Conservation (phyloP, 495 filamentous ascomycete genomes). For the Amorphotheca resinae region DNA sequence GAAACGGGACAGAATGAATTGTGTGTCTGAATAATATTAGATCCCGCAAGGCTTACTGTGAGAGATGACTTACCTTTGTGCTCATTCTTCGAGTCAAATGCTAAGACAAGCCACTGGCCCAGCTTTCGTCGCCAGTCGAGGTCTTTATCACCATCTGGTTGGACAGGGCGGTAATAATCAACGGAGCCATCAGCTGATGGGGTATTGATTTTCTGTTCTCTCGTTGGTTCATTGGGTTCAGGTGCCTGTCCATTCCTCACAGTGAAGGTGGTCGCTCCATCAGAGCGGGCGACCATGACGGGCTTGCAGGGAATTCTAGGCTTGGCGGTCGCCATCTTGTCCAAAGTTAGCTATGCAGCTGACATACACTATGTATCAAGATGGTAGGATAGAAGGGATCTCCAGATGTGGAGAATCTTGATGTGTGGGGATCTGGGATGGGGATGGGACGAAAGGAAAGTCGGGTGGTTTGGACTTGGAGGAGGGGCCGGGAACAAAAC, state of each 20-base stretch:
- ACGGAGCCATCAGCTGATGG: slow-evolving; percentile 34
- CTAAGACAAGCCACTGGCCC: slow-evolving; percentile 33
- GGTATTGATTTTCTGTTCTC: slow-evolving; percentile 30
- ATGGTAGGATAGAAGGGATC: too few species aligned
- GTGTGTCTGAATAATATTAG: slow-evolving; percentile 26
- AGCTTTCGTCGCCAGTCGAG: slow-evolving; percentile 44
- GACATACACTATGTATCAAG: too few species aligned
- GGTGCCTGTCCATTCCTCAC: too few species aligned
- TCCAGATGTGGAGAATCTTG: too few species aligned
- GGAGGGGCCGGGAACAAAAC: too few species aligned
- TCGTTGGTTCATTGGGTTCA: slow-evolving; percentile 33
- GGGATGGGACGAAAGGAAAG: too few species aligned
- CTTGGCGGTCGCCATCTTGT: neutral
- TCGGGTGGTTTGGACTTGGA: too few species aligned
- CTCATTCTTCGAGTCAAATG: slow-evolving; percentile 23
- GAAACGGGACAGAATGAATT: slow-evolving; percentile 38
- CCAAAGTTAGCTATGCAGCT: neutral
- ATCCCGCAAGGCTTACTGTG: slow-evolving; percentile 1
- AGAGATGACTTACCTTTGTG: slow-evolving; percentile 17
- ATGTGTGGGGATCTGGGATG: too few species aligned
- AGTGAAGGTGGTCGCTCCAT: slow-evolving; percentile 26
- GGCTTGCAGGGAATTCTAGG: slow-evolving; percentile 12
- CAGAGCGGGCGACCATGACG: slow-evolving; percentile 26
- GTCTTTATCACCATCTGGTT: slow-evolving; percentile 29
- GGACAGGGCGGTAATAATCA: slow-evolving; percentile 34